These are phyloP conservation scores for Eucalyptus erythrocorys DNA, from an alignment of 345 rosid genomes.

Conservation along the genomic window DNA sequence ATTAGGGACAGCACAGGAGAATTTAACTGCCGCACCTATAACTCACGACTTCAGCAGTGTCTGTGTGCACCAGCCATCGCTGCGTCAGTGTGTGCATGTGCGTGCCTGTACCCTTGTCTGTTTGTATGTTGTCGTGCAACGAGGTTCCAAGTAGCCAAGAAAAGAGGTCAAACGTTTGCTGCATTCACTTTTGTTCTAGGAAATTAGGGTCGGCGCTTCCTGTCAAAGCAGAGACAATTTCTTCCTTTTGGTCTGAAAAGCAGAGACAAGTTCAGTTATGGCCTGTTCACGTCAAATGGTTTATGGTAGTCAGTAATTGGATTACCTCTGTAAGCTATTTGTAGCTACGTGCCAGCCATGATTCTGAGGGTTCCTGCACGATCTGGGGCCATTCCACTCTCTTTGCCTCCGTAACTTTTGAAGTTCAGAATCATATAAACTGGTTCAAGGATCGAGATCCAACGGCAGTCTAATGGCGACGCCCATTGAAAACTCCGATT, in stretches of 20 bases:
- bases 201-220: neutral
- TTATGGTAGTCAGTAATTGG: neutral
- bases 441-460: neutral
- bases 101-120: neutral
- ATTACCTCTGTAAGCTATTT: neutral
- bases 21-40: neutral
- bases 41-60: neutral
- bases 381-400: neutral
- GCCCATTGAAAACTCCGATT: neutral
- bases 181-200: neutral
- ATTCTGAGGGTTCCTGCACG: neutral
- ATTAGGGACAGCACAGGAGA: neutral
- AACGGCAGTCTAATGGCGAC: neutral
- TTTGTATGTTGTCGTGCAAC: neutral
- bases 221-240: neutral
- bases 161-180: neutral
- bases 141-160: neutral
- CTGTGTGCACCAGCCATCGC: neutral
- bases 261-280: neutral
- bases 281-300: neutral
- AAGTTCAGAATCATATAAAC: neutral
- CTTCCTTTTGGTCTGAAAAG: neutral
- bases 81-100: neutral
- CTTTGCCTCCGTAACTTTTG: neutral
- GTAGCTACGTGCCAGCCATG: neutral